A percentile compares a stretch with the other conserved stretches of the same genome.
Conservation (phyloP, 805 yeast genomes). For the Ascoidea rubescens region DNA sequence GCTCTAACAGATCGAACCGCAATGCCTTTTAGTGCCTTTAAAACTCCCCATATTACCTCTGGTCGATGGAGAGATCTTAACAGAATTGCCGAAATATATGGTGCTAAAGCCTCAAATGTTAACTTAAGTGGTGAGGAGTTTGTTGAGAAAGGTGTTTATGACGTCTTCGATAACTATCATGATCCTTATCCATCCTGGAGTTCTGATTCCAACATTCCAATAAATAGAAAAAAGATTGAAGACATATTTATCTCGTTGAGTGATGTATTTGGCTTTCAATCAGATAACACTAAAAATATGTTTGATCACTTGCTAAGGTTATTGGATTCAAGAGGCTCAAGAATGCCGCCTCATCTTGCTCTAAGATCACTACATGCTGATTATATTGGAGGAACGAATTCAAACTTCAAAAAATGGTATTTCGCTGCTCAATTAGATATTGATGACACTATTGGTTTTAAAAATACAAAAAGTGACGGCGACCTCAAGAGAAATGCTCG, state of each 20-base stretch:
- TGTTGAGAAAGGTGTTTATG: slow-evolving; percentile 27
- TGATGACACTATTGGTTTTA: slow-evolving; percentile 32
- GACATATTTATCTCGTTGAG: slow-evolving; percentile 37
- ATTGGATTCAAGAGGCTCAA: slow-evolving; percentile 55
- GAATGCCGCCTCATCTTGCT: slow-evolving; percentile 44
- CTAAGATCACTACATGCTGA: slow-evolving; percentile 54
- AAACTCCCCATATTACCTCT: slow-evolving; percentile 81
- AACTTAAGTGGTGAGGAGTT: slow-evolving; percentile 21
- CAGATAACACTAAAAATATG: slow-evolving; percentile 51
- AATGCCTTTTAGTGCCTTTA: slow-evolving; percentile 91
- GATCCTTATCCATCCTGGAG: slow-evolving; percentile 19
- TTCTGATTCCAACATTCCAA: slow-evolving; percentile 25
- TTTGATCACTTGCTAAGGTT: slow-evolving; percentile 48
- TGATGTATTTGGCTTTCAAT: slow-evolving; percentile 53
- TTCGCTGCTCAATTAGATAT: slow-evolving; percentile 60
- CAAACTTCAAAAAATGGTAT: slow-evolving; percentile 67
- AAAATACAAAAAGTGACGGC: slow-evolving; percentile 16
- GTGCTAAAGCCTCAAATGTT: slow-evolving; percentile 16
- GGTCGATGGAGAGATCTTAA: slow-evolving; percentile 42
- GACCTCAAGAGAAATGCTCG: slow-evolving; percentile 10
- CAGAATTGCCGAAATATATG: slow-evolving; percentile 19
- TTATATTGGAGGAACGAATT: slow-evolving; percentile 56
- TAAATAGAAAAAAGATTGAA: slow-evolving; percentile 39
- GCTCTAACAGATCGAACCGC: slow-evolving; percentile 21
- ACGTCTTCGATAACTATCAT: slow-evolving; percentile 26